Evolutionary conservation across 371 early-diverging fungal genomes (phyloP).

Genomic region (Mucor irregularis): DNA sequence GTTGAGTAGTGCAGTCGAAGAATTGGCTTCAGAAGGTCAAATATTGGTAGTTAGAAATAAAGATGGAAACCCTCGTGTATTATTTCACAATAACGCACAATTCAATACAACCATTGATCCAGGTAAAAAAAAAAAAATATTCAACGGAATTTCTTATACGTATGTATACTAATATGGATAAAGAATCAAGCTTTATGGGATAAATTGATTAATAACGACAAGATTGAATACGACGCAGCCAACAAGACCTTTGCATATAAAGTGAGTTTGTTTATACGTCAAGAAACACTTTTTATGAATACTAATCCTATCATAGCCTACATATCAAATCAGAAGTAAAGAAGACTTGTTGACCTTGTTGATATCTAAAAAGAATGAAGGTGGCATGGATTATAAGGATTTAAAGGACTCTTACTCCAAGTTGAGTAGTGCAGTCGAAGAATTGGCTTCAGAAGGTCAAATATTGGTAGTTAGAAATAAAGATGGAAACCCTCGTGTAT

Average conservation of each 20-base stretch:
- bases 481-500: conserved; percentile 70
- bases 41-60: conserved; percentile 78
- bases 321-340: conserved; percentile 72
- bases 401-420: conserved; percentile 82
- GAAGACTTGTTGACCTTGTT: conserved; percentile 74
- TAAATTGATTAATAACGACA: conserved; percentile 62
- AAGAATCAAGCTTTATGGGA: conserved; percentile 59
- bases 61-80: conserved; percentile 70
- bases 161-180: neutral
- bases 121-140: conserved; percentile 34
- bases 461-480: conserved; percentile 78
- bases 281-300: neutral
- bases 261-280: conserved; percentile 37
- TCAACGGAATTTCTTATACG: no score
- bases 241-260: conserved; percentile 67
- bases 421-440: conserved; percentile 66
- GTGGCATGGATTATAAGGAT: conserved; percentile 80
- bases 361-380: conserved; percentile 55
- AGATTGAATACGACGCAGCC: conserved; percentile 61
- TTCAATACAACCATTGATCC: conserved; percentile 66
- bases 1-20: conserved; percentile 66
- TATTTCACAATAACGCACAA: conserved; percentile 71
- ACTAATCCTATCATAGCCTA: conserved; percentile 60
- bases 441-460: conserved; percentile 66
- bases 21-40: conserved; percentile 66